A percentile compares a stretch with the other conserved stretches of the same genome.
Evolutionary conservation across 495 filamentous ascomycete species (phyloP).

Genomic region (Letharia columbiana): DNA sequence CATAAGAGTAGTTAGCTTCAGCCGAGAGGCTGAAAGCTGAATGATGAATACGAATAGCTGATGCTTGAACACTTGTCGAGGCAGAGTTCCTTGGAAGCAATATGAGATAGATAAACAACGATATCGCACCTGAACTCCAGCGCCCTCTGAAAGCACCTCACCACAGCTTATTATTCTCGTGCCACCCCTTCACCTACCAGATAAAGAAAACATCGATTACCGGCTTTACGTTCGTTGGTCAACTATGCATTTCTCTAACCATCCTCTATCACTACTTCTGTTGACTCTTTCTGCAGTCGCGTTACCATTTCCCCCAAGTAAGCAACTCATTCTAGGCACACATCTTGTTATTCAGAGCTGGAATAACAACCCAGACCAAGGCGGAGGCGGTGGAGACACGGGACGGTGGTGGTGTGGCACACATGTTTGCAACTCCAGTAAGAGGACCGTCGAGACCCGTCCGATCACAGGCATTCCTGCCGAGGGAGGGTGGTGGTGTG

Average conservation of each 20-base stretch:
- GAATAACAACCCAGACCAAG: too few relatives aligned
- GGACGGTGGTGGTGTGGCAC: background rate
- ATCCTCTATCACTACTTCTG: background rate
- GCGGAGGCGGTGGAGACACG: too few relatives aligned
- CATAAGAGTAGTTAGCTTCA: too few relatives aligned
- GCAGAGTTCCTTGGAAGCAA: background rate
- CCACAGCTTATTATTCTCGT: background rate
- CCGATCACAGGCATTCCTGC: too few relatives aligned
- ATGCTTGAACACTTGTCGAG: background rate
- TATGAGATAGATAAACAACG: background rate
- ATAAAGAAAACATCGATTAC: background rate
- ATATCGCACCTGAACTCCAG: background rate
- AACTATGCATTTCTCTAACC: background rate
- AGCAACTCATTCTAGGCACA: too few relatives aligned
- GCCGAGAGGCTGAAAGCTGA: too few relatives aligned
- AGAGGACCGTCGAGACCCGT: too few relatives aligned
- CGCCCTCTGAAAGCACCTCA: background rate
- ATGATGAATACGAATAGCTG: too few relatives aligned
- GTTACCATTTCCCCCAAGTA: background rate
- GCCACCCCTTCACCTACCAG: background rate
- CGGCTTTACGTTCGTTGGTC: background rate
- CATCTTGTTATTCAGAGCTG: too few relatives aligned
- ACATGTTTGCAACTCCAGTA: background rate
- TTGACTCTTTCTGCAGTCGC: background rate
- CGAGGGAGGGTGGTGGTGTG: background rate